Evolutionary conservation across 805 yeast species (phyloP).

Genomic region (Yarrowia sp.): DNA sequence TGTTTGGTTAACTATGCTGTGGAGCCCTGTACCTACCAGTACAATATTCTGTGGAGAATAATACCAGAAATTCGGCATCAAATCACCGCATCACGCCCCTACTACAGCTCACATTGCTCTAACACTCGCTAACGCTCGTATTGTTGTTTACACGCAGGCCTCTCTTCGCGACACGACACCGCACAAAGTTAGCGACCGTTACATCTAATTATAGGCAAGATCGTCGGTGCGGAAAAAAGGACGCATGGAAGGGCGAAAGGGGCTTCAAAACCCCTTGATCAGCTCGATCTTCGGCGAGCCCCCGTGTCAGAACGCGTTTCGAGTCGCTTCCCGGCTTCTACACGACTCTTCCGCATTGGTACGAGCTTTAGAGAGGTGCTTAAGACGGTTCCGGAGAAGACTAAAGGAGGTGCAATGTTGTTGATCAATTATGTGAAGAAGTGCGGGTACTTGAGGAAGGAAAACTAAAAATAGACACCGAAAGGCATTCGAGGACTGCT

Average conservation of each 20-base stretch:
- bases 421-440: too few species aligned
- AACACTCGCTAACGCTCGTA: background rate
- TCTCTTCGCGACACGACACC: background rate
- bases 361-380: background rate
- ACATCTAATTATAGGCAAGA: constrained; percentile 25
- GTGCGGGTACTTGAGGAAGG: too few species aligned
- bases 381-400: background rate
- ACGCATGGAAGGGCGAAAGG: constrained; percentile 1
- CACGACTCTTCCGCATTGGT: constrained; percentile 1
- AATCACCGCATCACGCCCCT: background rate
- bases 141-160: constrained; percentile 15
- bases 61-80: background rate
- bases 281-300: background rate
- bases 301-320: constrained; percentile 8
- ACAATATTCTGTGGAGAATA: too few species aligned
- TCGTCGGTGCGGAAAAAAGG: constrained; percentile 5
- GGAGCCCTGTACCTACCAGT: too few species aligned
- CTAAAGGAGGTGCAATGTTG: background rate
- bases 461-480: too few species aligned
- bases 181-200: constrained; percentile 3
- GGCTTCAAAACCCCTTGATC: background rate
- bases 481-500: too few species aligned
- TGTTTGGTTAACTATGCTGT: too few species aligned
- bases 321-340: background rate
- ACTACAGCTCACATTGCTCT: background rate